A percentile compares a stretch with the other conserved stretches of the same genome.
These are phyloP conservation scores for Tolypocladium inflatum DNA, from an alignment of 2,329 filamentous ascomycete genomes.

Conservation along the genomic window DNA sequence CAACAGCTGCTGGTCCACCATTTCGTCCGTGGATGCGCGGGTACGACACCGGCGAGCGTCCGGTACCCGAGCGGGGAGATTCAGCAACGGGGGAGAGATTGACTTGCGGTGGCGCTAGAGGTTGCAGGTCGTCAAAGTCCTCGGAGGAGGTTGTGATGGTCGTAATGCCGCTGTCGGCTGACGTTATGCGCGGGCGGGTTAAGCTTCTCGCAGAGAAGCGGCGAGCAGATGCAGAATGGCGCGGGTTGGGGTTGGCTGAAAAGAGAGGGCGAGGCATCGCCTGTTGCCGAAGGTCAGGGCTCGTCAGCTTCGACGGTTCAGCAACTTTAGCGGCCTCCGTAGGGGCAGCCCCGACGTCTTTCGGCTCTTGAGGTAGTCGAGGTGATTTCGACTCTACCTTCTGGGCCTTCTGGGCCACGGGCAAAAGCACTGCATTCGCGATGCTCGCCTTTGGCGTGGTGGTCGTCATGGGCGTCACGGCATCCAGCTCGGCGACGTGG, in stretches of 20 bases:
- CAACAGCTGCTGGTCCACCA: conserved; percentile 2
- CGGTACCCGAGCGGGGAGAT: conserved; percentile 26
- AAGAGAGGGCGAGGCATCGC: conserved; percentile 12
- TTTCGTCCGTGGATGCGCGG: conserved; percentile 17
- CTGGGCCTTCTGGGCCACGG: background rate
- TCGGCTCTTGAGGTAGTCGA: background rate
- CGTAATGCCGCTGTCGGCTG: conserved; percentile 22
- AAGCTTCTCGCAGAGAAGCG: conserved; percentile 11
- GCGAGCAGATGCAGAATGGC: conserved; percentile 9
- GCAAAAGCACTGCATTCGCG: conserved; percentile 1
- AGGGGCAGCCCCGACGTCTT: background rate
- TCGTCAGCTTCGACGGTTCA: background rate
- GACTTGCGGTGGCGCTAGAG: conserved; percentile 11
- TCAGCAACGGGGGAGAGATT: conserved; percentile 40
- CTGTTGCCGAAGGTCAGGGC: background rate
- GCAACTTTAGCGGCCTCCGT: too few relatives aligned
- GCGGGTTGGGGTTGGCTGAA: conserved; percentile 12
- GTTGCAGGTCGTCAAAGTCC: conserved; percentile 9
- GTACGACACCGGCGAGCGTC: conserved; percentile 21
- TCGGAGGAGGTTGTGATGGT: conserved; percentile 21
- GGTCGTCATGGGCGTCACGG: conserved; percentile 8
- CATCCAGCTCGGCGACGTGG: conserved; percentile 15
- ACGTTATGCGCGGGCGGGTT: conserved; percentile 14
- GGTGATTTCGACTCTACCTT: background rate
- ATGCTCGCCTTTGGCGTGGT: conserved; percentile 4